phyloP scores from a whole-genome alignment of 805 yeast genomes.

The Barnettozyma wickerhamii region DNA sequence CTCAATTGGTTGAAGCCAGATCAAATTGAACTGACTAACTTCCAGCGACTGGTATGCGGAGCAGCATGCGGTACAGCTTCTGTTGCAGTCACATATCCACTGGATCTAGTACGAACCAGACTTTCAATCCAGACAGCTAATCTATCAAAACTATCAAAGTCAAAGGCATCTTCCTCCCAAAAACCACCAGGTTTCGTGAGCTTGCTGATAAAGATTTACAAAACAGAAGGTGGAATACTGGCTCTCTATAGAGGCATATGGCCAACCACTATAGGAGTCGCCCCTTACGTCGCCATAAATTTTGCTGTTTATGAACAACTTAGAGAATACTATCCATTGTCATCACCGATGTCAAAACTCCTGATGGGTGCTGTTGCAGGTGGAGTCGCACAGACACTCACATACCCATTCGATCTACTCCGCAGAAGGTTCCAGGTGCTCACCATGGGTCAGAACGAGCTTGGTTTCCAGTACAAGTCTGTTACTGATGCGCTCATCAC shows the following conservation, averaged over 20 bases:
- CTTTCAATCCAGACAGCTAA: constrained; percentile 86
- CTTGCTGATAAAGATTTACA: constrained; percentile 55
- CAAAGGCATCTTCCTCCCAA: constrained; percentile 31
- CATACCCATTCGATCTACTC: constrained; percentile 87
- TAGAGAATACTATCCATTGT: constrained; percentile 48
- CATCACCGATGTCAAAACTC: constrained; percentile 51
- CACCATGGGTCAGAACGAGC: constrained; percentile 65
- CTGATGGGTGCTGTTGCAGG: constrained; percentile 83
- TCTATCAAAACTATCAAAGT: constrained; percentile 36
- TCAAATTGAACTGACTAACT: constrained; percentile 39
- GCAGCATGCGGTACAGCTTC: constrained; percentile 76
- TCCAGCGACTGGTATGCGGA: constrained; percentile 70
- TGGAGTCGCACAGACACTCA: constrained; percentile 83
- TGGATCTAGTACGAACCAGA: constrained; percentile 88
- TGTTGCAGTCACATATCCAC: constrained; percentile 83
- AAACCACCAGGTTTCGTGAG: constrained; percentile 70
- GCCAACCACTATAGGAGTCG: constrained; percentile 93
- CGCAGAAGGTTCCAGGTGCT: constrained; percentile 90
- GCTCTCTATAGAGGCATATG: constrained; percentile 81
- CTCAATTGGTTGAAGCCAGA: constrained; percentile 29
- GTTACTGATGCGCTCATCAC: constrained; percentile 69
- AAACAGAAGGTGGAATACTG: constrained; percentile 72
- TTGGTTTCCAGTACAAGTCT: constrained; percentile 80
- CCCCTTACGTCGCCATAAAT: constrained; percentile 92
- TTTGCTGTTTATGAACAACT: constrained; percentile 85